These are phyloP conservation scores for Boletus subcaerulescens DNA, from an alignment of 768 basidiomycete species.

Conservation along the genomic window DNA sequence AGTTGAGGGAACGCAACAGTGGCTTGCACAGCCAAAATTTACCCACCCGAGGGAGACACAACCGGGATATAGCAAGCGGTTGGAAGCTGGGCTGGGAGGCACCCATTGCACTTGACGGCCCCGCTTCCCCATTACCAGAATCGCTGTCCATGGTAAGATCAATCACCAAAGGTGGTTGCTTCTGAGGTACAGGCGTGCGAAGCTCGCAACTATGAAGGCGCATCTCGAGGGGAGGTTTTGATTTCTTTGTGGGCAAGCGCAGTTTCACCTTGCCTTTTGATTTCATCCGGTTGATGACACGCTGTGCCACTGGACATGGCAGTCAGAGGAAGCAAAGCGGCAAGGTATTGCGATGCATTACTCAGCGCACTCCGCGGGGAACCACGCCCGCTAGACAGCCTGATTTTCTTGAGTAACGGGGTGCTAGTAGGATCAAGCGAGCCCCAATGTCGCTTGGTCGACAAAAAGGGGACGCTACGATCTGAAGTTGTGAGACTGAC, in stretches of 20 bases:
- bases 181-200: not conserved
- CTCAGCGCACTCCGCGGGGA: slow-evolving; percentile 20
- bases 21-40: not conserved
- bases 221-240: slow-evolving; percentile 13
- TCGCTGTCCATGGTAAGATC: slow-evolving; percentile 20
- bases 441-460: slow-evolving; percentile 13
- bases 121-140: not conserved
- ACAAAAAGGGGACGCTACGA: not conserved
- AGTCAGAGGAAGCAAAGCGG: slow-evolving; percentile 1
- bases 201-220: slow-evolving; percentile 14
- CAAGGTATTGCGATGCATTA: slow-evolving; percentile 4
- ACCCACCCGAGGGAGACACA: slow-evolving; percentile 10
- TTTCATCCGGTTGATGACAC: slow-evolving; percentile 24
- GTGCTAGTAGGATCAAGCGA: slow-evolving; percentile 5
- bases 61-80: not conserved
- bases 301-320: slow-evolving; percentile 22
- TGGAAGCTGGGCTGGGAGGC: not conserved
- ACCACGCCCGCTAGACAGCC: slow-evolving; percentile 13
- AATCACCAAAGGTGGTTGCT: slow-evolving; percentile 9
- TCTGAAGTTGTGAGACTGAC: slow-evolving; percentile 11
- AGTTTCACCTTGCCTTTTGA: slow-evolving; percentile 28
- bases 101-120: not conserved
- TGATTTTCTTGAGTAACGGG: slow-evolving; percentile 20
- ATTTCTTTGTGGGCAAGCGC: slow-evolving; percentile 13
- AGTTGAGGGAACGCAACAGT: no score